phyloP scores from a whole-genome alignment of 805 yeast species.

The Kuraishia hungarica region DNA sequence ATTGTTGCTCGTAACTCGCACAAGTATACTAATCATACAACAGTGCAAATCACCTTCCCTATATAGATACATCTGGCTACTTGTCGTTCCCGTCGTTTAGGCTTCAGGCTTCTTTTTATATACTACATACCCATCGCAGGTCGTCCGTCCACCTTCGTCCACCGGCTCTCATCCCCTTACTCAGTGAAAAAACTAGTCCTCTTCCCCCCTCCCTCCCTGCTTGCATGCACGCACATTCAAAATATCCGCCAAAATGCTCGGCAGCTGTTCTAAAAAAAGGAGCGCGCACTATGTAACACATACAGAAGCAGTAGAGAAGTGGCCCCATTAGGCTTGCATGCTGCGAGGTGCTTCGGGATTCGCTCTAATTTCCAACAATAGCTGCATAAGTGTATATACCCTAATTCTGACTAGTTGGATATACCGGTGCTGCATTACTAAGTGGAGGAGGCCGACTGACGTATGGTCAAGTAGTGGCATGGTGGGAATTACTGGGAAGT shows the following conservation, averaged over 20 bases:
- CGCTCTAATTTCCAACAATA: not conserved
- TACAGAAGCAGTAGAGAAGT: not conserved
- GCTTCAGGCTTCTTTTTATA: not conserved
- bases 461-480: too few species aligned
- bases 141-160: too few species aligned
- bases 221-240: not conserved
- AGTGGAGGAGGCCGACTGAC: not conserved
- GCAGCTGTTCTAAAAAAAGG: not conserved
- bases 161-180: too few species aligned
- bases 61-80: not conserved
- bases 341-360: not conserved
- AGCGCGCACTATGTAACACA: not conserved
- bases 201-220: not conserved
- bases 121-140: not conserved
- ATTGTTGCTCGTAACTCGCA: too few species aligned
- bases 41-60: not conserved
- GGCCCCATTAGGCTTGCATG: not conserved
- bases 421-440: too few species aligned
- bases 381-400: too few species aligned
- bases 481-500: too few species aligned
- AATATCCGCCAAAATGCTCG: not conserved
- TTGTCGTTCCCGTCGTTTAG: not conserved
- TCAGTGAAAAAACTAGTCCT: not conserved
- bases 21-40: not conserved
- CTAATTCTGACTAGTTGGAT: too few species aligned